Evolutionary conservation across 192 early-diverging fungal species (phyloP).

Genomic region (Gaertneriomyces sp.): DNA sequence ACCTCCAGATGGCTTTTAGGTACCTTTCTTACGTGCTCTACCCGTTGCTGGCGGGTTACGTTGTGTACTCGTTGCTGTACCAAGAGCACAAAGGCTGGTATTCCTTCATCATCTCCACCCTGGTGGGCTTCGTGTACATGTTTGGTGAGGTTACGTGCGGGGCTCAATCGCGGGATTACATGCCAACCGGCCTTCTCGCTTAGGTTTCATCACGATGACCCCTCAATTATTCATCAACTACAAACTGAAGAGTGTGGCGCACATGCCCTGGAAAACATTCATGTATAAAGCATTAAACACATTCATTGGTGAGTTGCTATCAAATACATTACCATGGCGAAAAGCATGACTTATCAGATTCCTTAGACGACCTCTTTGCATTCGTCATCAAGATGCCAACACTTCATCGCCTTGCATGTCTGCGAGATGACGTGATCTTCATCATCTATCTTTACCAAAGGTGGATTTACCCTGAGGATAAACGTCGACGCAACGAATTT

Average conservation of each 20-base stretch:
- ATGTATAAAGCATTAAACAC: conserved; percentile 82
- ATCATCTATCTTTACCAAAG: conserved; percentile 81
- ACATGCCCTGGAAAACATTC: conserved; percentile 92
- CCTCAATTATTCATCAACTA: conserved; percentile 93
- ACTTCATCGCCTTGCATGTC: conserved; percentile 76
- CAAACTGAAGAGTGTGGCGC: conserved; percentile 74
- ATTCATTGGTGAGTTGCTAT: conserved; percentile 44
- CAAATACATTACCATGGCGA: background rate
- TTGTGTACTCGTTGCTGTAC: conserved; percentile 76
- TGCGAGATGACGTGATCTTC: conserved; percentile 85
- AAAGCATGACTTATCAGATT: conserved; percentile 42
- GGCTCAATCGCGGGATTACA: background rate
- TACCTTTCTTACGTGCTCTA: conserved; percentile 76
- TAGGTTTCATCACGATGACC: conserved; percentile 67
- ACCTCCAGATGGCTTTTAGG: conserved; percentile 66
- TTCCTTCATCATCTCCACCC: conserved; percentile 74
- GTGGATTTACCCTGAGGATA: conserved; percentile 77
- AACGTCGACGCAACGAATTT: conserved; percentile 84
- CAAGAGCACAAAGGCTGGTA: conserved; percentile 92
- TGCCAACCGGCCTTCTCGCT: background rate
- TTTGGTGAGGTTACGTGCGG: conserved; percentile 54
- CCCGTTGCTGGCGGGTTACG: conserved; percentile 75
- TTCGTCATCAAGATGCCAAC: conserved; percentile 95
- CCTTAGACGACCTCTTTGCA: conserved; percentile 85
- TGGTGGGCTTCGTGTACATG: conserved; percentile 88